Evolutionary conservation across 495 filamentous ascomycete species (phyloP), one percentile per base, ranked within the genome.

Genomic region (Daldinia decipiens): DNA sequence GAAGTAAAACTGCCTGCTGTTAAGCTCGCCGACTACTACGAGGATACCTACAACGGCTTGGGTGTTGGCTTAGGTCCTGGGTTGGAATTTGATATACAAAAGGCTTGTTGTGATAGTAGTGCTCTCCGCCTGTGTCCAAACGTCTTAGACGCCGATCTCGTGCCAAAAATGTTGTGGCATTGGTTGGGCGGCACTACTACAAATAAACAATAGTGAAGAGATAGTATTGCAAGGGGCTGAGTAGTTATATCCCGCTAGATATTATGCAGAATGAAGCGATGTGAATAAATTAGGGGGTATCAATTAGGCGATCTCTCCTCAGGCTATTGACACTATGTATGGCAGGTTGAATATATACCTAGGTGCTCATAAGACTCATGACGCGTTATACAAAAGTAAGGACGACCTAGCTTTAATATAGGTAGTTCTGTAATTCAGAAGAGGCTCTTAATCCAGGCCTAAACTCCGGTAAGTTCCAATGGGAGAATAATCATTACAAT

Each of bases 21-120:
- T 55, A 86, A 85, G 63, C 71, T 87, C 12, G 62, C 82, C 6
- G 80, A 82, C n/a, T 86, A 81, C 70, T 85, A 84, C 52, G 65
- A 76, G 34, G 62, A 57, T 12, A 84, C 82, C 43, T 86, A 82
- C 36, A 54, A 40, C 17, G 66, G 67, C 9, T 50, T 59, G 2
- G 63, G 50, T 13, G 58, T 62, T 40, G 67, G 67, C 15, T 53
- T 34, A 1, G 64, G 56, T 1, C 21, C 67, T 0, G 43, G 65
- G n/a, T 65, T 76, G 47, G 55, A 62, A 50, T 76, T 47, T 34
- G 65, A 74, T 24, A 74, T 71, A 11, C 32, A 34, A 7, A 60
- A 50, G 43, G 74, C 71, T 17, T 76, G 71, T 50, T n/a, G 38
- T 12, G 71, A 74, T 61, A 74, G 71, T 50, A 34, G 21, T 58